Evolutionary conservation across 345 rosid species (phyloP), one percentile per base, ranked within the genome.

Genomic region (Gossypium mustelinum): DNA sequence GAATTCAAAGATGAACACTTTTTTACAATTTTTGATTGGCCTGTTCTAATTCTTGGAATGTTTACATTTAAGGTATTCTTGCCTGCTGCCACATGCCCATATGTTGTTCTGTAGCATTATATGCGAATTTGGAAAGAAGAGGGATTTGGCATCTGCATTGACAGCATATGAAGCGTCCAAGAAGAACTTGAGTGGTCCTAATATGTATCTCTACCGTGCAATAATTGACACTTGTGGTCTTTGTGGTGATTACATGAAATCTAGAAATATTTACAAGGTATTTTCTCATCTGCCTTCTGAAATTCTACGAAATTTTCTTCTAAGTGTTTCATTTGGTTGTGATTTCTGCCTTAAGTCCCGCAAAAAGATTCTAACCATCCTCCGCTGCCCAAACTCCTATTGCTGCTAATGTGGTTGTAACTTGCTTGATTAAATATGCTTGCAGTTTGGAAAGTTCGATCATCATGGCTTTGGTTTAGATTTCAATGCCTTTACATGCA

Each of bases 211-310:
- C 65, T 89, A 76, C 79, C 98, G 94, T 67, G 85, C 93, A 14
- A 81, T 88, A 63, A 91, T 94, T 59, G 97, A 94, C 75, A 86
- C 81, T 65, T 92, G 95, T 50, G 98, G 97, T 75, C 84, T 84
- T 16, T 94, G 95, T 80, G 89, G 89, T 59, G 90, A 89, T 81
- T 86, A 79, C 67, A 81, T 85, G 83, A 86, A 84, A 79, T 92
- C 98, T 70, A 90, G 98, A 87, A 68, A 77, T 81, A 87, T 94
- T 72, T 94, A 83, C 72, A 81, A 91, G 98, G 97, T 94, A 90
- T 73, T 76, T 69, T 59, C 73, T 78, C 74, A 45, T 24, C 65
- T 70, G 34, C 74, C 66, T 77, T 60, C 22, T 55, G 43, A 76
- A 65, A 8, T 22, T 68, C 44, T 39, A 39, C 54, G 12, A 56